These are phyloP conservation scores for Penicillium brasilianum DNA, from an alignment of 2,329 filamentous ascomycete genomes.

Conservation along the genomic window DNA sequence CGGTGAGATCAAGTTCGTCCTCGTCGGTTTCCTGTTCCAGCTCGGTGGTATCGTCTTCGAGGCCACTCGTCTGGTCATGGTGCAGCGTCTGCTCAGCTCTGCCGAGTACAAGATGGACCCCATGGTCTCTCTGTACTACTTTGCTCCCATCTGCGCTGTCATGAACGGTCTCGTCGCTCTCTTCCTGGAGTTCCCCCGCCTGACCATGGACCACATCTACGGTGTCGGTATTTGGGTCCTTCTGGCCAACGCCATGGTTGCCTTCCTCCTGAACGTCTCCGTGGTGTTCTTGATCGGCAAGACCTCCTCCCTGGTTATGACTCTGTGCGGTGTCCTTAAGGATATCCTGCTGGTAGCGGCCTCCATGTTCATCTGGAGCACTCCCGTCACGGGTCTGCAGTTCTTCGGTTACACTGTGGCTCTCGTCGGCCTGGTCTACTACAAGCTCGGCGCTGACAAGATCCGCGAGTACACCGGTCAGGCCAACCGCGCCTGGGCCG, in stretches of 20 bases:
- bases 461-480: conserved; percentile 78
- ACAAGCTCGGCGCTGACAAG: conserved; percentile 75
- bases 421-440: conserved; percentile 67
- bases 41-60: conserved; percentile 78
- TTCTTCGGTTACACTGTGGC: conserved; percentile 79
- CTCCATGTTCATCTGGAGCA: conserved; percentile 79
- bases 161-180: conserved; percentile 77
- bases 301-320: conserved; percentile 84
- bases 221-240: conserved; percentile 69
- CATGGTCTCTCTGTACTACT: conserved; percentile 87
- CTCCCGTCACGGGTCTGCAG: conserved; percentile 72
- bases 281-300: conserved; percentile 90
- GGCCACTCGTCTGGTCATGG: conserved; percentile 81
- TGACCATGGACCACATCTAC: conserved; percentile 70
- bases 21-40: conserved; percentile 70
- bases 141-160: conserved; percentile 79
- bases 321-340: conserved; percentile 84
- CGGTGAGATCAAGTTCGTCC: conserved; percentile 89
- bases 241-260: conserved; percentile 74
- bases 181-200: conserved; percentile 68
- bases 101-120: conserved; percentile 88
- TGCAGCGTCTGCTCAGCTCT: conserved; percentile 77
- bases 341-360: conserved; percentile 80
- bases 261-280: conserved; percentile 80
- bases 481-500: conserved; percentile 78